phyloP scores from a whole-genome alignment of 2,329 filamentous ascomycete species.

The Verticillium zaregamsianum region DNA sequence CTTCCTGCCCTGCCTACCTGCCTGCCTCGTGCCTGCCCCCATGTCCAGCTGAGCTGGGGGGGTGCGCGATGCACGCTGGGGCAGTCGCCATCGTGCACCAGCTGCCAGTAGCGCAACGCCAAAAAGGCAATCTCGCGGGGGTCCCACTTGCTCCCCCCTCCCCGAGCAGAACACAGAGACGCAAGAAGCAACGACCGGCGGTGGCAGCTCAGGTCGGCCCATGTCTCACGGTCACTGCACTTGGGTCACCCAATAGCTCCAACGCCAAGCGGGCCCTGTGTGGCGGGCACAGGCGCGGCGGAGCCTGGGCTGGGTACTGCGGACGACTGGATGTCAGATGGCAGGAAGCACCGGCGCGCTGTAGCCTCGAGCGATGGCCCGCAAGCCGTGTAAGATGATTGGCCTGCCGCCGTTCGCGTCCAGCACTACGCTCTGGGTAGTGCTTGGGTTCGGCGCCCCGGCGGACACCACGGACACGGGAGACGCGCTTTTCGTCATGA shows the following conservation, averaged over 20 bases:
- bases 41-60: neutral
- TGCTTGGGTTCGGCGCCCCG: no score
- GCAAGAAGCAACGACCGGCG: neutral
- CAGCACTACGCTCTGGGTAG: no score
- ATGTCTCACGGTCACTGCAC: neutral
- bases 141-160: neutral
- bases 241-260: slow-evolving; percentile 2
- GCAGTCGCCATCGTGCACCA: neutral
- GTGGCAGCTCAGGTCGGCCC: neutral
- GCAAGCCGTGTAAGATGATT: slow-evolving; percentile 2
- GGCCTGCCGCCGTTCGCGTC: neutral
- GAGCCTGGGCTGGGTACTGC: neutral
- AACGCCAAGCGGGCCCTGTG: neutral
- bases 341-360: neutral
- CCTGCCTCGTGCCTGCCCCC: neutral
- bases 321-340: neutral
- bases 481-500: neutral
- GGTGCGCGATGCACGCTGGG: neutral
- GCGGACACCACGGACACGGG: neutral
- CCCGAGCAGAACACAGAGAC: neutral
- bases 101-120: neutral
- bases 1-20: neutral
- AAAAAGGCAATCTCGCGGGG: neutral
- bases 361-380: neutral
- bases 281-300: neutral